Evolutionary conservation across 805 yeast species (phyloP).

Genomic region (Ogataea pini): DNA sequence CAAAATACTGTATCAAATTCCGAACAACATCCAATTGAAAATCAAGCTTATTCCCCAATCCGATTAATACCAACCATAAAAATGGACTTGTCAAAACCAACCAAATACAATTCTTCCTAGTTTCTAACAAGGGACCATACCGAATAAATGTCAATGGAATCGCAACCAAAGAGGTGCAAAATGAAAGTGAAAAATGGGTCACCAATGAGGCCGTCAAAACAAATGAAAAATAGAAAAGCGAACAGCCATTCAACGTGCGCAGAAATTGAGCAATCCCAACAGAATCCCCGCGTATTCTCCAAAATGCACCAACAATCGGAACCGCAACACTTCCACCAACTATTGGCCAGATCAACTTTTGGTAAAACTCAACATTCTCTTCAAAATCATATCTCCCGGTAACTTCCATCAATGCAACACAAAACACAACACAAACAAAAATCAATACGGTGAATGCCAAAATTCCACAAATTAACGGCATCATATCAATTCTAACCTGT

Average conservation of each 20-base stretch:
- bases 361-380: slow-evolving; percentile 11
- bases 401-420: slow-evolving; percentile 22
- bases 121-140: slow-evolving; percentile 29
- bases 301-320: slow-evolving; percentile 18
- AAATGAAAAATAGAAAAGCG: slow-evolving; percentile 62
- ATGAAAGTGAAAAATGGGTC: slow-evolving; percentile 81
- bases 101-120: slow-evolving; percentile 25
- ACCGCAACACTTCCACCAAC: slow-evolving; percentile 9
- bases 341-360: slow-evolving; percentile 17
- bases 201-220: slow-evolving; percentile 72
- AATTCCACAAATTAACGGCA: slow-evolving; percentile 32
- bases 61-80: slow-evolving; percentile 29
- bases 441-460: slow-evolving; percentile 34
- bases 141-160: slow-evolving; percentile 72
- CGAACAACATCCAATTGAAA: slow-evolving; percentile 33
- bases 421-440: slow-evolving; percentile 26
- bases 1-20: slow-evolving; percentile 34
- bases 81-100: slow-evolving; percentile 36
- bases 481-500: slow-evolving; percentile 24
- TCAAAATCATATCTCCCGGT: slow-evolving; percentile 12
- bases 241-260: slow-evolving; percentile 28
- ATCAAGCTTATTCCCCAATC: slow-evolving; percentile 24
- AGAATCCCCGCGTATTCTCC: slow-evolving; percentile 5
- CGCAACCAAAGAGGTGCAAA: slow-evolving; percentile 66
- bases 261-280: slow-evolving; percentile 22